Evolutionary conservation across 192 early-diverging fungal species (phyloP).

Genomic region (Coemansia sp.): DNA sequence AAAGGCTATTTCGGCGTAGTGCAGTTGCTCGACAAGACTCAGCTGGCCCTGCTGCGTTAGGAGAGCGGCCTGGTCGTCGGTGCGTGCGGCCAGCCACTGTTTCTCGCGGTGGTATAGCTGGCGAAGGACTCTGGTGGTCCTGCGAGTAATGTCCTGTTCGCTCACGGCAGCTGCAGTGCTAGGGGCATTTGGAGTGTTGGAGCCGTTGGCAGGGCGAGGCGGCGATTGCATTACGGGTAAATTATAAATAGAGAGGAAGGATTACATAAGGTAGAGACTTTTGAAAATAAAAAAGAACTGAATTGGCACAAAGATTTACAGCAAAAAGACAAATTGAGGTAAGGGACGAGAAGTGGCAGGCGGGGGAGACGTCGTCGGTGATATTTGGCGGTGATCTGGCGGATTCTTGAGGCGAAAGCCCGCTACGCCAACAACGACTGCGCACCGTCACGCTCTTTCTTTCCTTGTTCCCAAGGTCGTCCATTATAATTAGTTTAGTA

Average conservation of each 20-base stretch:
- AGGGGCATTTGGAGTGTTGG: background rate
- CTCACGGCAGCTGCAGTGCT: background rate
- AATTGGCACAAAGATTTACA: too few relatives aligned
- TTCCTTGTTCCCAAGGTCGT: background rate
- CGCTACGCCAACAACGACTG: background rate
- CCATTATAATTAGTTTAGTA: background rate
- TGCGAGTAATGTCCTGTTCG: constrained; percentile 25
- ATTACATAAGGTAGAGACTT: too few relatives aligned
- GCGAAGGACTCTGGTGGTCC: constrained; percentile 34
- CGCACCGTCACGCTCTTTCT: background rate
- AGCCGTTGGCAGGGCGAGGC: background rate
- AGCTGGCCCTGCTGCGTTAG: constrained; percentile 40
- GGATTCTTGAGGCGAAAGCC: too few relatives aligned
- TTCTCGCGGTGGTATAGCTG: constrained; percentile 39
- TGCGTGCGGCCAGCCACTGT: constrained; percentile 24
- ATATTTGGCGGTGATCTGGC: background rate
- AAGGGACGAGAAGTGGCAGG: too few relatives aligned
- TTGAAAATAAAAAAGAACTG: too few relatives aligned
- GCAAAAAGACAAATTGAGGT: too few relatives aligned
- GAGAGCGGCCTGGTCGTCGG: constrained; percentile 10
- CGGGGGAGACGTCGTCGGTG: too few relatives aligned
- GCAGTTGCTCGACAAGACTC: constrained; percentile 33
- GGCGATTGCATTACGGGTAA: background rate
- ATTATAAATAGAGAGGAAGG: background rate
- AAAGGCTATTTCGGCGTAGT: constrained; percentile 44